A percentile compares a stretch with the other conserved stretches of the same genome.
Conservation (phyloP, 106 monocot genomes). For the Platanthera guangdongensis region DNA sequence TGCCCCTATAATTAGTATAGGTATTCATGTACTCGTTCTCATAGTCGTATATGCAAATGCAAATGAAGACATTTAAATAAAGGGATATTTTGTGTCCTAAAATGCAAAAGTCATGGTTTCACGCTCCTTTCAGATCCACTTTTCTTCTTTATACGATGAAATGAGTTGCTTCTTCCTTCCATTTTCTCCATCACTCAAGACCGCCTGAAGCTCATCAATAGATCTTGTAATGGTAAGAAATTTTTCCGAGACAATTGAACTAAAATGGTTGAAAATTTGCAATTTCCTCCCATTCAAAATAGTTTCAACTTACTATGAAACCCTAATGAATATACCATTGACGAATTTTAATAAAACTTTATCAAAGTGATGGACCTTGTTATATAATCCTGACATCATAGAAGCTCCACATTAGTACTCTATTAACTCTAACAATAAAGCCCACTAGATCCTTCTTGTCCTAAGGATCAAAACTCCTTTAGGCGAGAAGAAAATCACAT, state of each 20-base stretch:
- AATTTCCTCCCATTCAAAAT: not conserved
- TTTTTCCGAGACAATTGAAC: too few relatives aligned
- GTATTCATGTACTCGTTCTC: too few relatives aligned
- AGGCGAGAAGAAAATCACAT: too few relatives aligned
- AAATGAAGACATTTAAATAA: too few relatives aligned
- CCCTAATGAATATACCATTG: not conserved
- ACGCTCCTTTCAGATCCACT: too few relatives aligned
- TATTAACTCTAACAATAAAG: not conserved
- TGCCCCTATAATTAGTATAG: too few relatives aligned
- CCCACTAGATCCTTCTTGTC: not conserved
- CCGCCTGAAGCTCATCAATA: not conserved
- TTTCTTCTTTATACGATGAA: not conserved
- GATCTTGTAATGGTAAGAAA: not conserved
- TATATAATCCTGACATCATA: not conserved
- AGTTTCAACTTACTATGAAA: not conserved
- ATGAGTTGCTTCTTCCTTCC: constrained; percentile 1
- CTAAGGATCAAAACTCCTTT: not conserved
- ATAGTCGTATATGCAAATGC: too few relatives aligned
- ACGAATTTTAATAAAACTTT: not conserved
- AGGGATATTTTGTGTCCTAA: not conserved
- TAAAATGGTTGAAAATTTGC: too few relatives aligned
- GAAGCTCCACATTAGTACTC: not conserved
- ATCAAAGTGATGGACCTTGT: not conserved
- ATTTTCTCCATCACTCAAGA: not conserved
- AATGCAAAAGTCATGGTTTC: not conserved